Evolutionary conservation across 257 asterid species (phyloP), one percentile per base, ranked within the genome.

Genomic region (Ehretia macrophylla): DNA sequence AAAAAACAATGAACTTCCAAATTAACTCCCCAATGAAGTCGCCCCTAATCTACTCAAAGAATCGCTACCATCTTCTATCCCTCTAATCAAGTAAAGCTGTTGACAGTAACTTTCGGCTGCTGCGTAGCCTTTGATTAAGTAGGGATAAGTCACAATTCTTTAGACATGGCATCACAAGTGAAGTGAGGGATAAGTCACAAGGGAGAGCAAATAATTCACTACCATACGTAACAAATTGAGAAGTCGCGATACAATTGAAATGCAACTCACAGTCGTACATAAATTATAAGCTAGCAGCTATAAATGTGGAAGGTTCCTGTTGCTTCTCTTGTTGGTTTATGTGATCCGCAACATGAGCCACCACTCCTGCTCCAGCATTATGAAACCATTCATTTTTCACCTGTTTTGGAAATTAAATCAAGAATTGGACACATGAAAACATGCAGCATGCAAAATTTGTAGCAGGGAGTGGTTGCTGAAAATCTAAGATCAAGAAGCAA

Each of bases 321-420:
- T 63, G 87, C 75, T 53, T 77, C 77, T 77, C 95, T 68, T 84
- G 89, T 59, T 77, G 92, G 71, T 78, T 84, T 62, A 92, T 83
- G 74, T 78, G 64, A 59, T 92, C 95, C 10, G 94, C 95, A 62
- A 81, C 97, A 69, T 92, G 97, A 35, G 84, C 81, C 17, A 92
- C 79, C 38, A 92, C 96, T 52, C 87, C 97, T 8, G 88, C 85
- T 60, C 99, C 99, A 6, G 94, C 90, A 49, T 84, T 80, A 51
- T 86, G 88, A 60, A 88, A 54, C 87, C 90, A 75, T 64, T 77
- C 95, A 55, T 78, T 88, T 73, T 92, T 92, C 80, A 88, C 96
- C 99, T 92, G 87, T 40, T 63, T 9, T 19, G 37, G 8, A 32
- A 63, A 42, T 11, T 42, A 69, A 59, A 55, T 21, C 21, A 18